These are phyloP conservation scores for Camelina laxa DNA, from an alignment of 345 rosid genomes.

Conservation along the genomic window DNA sequence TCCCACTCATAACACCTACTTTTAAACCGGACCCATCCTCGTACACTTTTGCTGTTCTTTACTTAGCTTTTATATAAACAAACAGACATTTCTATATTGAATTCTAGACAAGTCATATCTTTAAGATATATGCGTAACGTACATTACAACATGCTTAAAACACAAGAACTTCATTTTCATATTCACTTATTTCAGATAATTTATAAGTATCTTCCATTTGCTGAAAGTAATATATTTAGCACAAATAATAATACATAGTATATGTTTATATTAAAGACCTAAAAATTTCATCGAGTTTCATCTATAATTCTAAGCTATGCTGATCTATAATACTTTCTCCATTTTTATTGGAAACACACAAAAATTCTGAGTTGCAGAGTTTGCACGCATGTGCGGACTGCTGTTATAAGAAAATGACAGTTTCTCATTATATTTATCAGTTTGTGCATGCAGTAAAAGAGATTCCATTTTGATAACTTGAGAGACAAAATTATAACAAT, in stretches of 20 bases:
- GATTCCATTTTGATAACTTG: conserved; percentile 4
- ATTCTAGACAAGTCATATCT: neutral
- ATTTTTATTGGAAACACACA: neutral
- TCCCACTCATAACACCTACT: conserved; percentile 30
- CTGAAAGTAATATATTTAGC: neutral
- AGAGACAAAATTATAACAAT: neutral
- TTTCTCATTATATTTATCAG: conserved; percentile 23
- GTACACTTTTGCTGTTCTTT: conserved; percentile 40
- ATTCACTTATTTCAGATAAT: neutral
- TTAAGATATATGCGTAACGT: conserved; percentile 25
- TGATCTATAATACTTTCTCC: neutral
- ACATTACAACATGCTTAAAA: conserved; percentile 14
- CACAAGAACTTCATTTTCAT: neutral
- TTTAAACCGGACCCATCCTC: conserved; percentile 42
- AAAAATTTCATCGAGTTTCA: neutral
- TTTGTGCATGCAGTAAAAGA: conserved; percentile 40
- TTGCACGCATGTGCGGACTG: conserved; percentile 37
- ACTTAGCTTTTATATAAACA: conserved; percentile 2
- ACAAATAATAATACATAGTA: neutral
- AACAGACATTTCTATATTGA: neutral
- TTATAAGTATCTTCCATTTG: neutral
- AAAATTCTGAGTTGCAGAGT: conserved; percentile 19
- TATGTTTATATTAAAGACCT: neutral
- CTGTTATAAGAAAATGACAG: conserved; percentile 39
- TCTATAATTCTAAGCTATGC: neutral